These are phyloP conservation scores for Fusarium sambucinum DNA, from an alignment of 2,329 filamentous ascomycete species.

Conservation along the genomic window DNA sequence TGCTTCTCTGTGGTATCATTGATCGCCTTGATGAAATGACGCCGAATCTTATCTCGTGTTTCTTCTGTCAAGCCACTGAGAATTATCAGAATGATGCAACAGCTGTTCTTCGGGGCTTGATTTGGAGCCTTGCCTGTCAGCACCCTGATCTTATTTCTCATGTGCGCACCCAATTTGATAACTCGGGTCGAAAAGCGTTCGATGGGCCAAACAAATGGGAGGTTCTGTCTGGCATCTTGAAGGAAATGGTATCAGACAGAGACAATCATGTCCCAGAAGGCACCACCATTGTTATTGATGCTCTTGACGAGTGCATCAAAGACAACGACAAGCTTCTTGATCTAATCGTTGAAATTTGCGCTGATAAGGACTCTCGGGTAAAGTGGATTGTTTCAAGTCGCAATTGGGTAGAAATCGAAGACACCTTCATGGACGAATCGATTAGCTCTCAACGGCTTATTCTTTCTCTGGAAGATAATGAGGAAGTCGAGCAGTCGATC, in stretches of 20 bases:
- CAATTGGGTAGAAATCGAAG: not conserved
- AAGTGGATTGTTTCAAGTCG: not conserved
- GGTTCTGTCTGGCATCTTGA: not conserved
- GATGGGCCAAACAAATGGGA: not conserved
- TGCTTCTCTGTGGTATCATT: not conserved
- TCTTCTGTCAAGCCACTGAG: not conserved
- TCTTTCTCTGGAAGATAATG: not conserved
- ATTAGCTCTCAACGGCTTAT: not conserved
- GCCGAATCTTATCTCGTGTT: not conserved
- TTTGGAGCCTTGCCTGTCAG: not conserved
- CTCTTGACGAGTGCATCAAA: not conserved
- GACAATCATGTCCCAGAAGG: not conserved
- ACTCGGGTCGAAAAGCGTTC: not conserved
- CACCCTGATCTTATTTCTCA: not conserved
- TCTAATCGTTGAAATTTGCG: not conserved
- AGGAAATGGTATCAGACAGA: not conserved
- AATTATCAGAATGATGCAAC: not conserved
- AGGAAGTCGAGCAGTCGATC: not conserved
- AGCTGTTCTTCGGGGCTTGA: not conserved
- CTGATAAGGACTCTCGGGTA: too few relatives aligned
- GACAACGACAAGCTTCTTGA: not conserved
- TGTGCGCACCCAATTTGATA: not conserved
- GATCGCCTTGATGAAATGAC: not conserved
- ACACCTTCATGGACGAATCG: not conserved
- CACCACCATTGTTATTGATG: not conserved